Base-by-base conservation (phyloP, 164 flowering plant genomes). In the Annona squamosa region DNA sequence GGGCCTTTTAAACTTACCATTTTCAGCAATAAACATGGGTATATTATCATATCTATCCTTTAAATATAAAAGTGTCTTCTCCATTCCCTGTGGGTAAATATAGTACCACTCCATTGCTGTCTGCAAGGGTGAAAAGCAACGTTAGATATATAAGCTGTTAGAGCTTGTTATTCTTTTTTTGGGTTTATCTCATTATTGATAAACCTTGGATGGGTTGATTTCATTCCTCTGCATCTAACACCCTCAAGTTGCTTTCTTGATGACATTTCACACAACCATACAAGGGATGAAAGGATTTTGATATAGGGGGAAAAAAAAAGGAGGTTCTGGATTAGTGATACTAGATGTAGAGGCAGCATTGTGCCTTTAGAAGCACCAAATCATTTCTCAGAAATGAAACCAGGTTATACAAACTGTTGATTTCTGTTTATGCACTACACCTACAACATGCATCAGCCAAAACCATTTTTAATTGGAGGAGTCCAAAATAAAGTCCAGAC, bases 41-140 rank as follows among this genome's bases (percentile, higher is more conserved):
- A 6, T 52, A 44, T 77, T 77, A 46, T 74, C 46, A 71, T 77
- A 77, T 73, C 71, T 77, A 44, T 62, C 62, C 67, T 70, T 77
- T 2, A 77, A 6, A 48, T 74, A 77, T 18, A 65, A 46, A 13
- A 77, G n/a, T 18, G 74, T 17, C n/a, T 70, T 70, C 68, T 74
- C 74, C 70, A 77, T 56, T 5, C 80, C 80, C 2, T 72, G 46
- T 44, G 80, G 80, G 59, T 63, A 68, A 16, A 77, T 71, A 17
- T 63, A 77, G 48, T 63, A 52, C 4, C 18, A 41, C 5, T 41
- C 65, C 70, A 73, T 77, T 10, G 62, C 73, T 1, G 77, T 77
- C 72, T 69, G 62, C 59, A 48, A 18, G 61, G 48, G 3, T 10
- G 19, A 10, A 69, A 69, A 37, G 12, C 16, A 4, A 37, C 12